Evolutionary conservation across 1,284 basidiomycete species (phyloP).

Genomic region (Microbotryum intermedium): DNA sequence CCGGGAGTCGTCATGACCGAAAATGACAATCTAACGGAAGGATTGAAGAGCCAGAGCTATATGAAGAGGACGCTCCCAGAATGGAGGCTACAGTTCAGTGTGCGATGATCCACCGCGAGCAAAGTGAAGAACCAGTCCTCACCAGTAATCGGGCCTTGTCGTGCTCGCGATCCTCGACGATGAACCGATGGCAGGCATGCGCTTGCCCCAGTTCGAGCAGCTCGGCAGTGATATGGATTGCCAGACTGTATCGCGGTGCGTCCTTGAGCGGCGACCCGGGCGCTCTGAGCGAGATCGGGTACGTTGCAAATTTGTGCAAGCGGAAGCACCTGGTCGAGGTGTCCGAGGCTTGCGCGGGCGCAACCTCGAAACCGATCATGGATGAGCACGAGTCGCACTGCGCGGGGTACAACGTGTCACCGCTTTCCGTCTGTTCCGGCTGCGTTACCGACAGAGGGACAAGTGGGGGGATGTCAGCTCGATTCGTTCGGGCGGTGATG

Average conservation of each 20-base stretch:
- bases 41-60: constrained; percentile 81
- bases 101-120: background rate
- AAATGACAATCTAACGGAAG: constrained; percentile 66
- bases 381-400: constrained; percentile 46
- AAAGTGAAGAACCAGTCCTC: constrained; percentile 32
- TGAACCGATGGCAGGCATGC: constrained; percentile 79
- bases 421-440: constrained; percentile 41
- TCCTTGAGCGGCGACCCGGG: background rate
- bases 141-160: constrained; percentile 68
- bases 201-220: constrained; percentile 79
- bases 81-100: background rate
- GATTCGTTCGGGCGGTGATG: too few species aligned
- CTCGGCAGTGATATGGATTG: constrained; percentile 47
- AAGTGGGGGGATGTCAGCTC: constrained; percentile 4
- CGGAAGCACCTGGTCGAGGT: constrained; percentile 16
- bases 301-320: constrained; percentile 29
- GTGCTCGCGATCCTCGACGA: constrained; percentile 71
- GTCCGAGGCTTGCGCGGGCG: background rate
- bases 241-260: constrained; percentile 15
- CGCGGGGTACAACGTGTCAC: constrained; percentile 56
- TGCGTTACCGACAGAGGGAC: constrained; percentile 12
- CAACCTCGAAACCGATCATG: constrained; percentile 27
- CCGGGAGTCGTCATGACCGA: background rate
- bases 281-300: constrained; percentile 8
- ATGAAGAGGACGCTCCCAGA: background rate